These are phyloP conservation scores for Lonicera japonica DNA, from an alignment of 129 eudicot species.

Conservation along the genomic window DNA sequence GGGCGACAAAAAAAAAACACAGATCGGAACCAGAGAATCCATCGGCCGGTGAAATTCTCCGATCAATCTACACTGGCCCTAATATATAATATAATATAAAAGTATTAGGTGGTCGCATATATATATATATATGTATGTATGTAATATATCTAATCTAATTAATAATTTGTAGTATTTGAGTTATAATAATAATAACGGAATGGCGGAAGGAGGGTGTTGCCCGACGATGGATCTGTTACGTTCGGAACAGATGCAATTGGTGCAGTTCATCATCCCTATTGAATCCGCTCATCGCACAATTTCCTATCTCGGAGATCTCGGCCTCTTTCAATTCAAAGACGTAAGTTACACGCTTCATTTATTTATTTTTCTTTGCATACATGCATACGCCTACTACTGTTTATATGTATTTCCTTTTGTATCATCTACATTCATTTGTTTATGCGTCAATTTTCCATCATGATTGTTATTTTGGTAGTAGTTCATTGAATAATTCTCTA, in stretches of 20 bases:
- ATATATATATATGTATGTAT: neutral
- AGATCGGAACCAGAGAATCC: constrained; percentile 1
- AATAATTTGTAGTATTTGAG: too few relatives aligned
- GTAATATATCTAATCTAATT: too few relatives aligned
- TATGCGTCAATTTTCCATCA: constrained; percentile 5
- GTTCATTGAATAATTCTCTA: too few relatives aligned
- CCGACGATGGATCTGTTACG: constrained; percentile 87
- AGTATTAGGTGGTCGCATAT: neutral
- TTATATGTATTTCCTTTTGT: too few relatives aligned
- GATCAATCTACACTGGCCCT: constrained; percentile 4
- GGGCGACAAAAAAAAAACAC: too few relatives aligned
- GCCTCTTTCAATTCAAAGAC: constrained; percentile 83
- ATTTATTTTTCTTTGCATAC: too few relatives aligned
- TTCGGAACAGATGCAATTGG: constrained; percentile 84
- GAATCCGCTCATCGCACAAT: constrained; percentile 78
- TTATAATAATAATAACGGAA: neutral
- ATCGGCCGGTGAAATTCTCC: neutral
- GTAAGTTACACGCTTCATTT: constrained; percentile 25
- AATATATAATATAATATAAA: too few relatives aligned
- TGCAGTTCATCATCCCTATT: constrained; percentile 63
- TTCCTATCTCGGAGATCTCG: constrained; percentile 85
- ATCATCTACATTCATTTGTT: too few relatives aligned
- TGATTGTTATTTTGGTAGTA: neutral
- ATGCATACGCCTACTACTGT: too few relatives aligned
- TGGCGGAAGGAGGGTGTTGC: constrained; percentile 26